Conservation (phyloP, 2,329 filamentous ascomycete genomes). For the Mollisiaceae sp. region DNA sequence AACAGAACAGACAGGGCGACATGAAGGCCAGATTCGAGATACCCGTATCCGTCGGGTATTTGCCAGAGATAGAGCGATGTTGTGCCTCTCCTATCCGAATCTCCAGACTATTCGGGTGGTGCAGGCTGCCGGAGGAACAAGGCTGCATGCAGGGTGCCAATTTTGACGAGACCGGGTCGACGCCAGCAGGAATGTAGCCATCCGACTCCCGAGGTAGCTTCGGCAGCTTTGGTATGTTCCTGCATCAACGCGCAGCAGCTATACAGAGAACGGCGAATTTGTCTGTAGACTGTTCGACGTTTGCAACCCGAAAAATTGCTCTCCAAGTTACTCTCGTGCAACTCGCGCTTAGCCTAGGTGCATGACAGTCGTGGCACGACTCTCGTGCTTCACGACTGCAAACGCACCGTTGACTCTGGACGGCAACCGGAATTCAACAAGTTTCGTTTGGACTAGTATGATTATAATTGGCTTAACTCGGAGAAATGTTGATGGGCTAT, state of each 20-base stretch:
- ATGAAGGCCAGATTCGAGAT: neutral
- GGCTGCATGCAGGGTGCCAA: constrained; percentile 18
- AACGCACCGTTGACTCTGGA: constrained; percentile 25
- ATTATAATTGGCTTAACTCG: neutral
- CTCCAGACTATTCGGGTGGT: constrained; percentile 15
- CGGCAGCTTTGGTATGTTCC: constrained; percentile 9
- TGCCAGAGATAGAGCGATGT: neutral
- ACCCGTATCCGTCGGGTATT: neutral
- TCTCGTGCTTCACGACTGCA: constrained; percentile 21
- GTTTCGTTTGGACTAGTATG: neutral
- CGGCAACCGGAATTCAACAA: constrained; percentile 13
- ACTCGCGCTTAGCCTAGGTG: constrained; percentile 19
- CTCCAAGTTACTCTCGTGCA: constrained; percentile 8
- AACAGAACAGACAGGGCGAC: constrained; percentile 7
- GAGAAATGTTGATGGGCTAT: constrained; percentile 1
- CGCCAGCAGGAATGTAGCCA: constrained; percentile 14
- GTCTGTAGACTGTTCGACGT: neutral
- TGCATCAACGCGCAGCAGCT: constrained; percentile 17
- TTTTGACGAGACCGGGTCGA: constrained; percentile 13
- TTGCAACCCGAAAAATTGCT: neutral
- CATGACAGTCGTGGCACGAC: constrained; percentile 18
- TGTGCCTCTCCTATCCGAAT: constrained; percentile 5
- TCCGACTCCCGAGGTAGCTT: constrained; percentile 14
- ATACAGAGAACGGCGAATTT: neutral
- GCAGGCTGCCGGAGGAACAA: constrained; percentile 8